Evolutionary conservation across 225 moss, liverwort and hornwort genomes (phyloP).

Genomic region (Rhytidiadelphus loreus): DNA sequence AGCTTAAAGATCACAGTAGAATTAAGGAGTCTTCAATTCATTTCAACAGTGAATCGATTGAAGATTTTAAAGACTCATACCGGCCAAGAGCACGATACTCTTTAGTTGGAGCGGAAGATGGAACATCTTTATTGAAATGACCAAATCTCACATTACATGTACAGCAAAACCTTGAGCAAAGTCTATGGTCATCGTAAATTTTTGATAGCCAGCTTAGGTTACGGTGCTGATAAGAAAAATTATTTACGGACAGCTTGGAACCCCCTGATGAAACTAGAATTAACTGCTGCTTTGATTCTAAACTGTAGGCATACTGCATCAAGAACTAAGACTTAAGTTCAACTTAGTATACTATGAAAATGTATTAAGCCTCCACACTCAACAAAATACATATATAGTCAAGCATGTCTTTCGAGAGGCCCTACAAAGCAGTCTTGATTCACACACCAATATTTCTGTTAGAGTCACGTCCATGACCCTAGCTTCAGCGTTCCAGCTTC

Average conservation of each 20-base stretch:
- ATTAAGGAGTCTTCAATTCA: background rate
- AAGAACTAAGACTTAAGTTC: background rate
- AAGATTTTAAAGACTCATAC: background rate
- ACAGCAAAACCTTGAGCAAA: background rate
- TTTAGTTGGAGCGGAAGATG: background rate
- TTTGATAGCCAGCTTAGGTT: background rate
- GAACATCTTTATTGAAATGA: background rate
- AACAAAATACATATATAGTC: background rate
- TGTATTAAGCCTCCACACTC: background rate
- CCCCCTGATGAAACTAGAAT: background rate
- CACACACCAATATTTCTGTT: background rate
- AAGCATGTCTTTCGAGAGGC: background rate
- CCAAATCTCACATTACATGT: background rate
- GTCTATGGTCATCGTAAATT: background rate
- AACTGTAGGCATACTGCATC: background rate
- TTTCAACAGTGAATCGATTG: background rate
- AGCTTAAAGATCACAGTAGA: background rate
- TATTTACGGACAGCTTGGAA: background rate
- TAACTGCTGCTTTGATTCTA: background rate
- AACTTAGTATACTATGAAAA: background rate
- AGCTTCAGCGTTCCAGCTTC: background rate
- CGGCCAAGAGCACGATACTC: background rate
- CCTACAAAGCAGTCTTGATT: background rate
- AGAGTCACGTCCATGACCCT: background rate
- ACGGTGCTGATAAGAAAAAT: background rate